phyloP scores from a whole-genome alignment of 2,329 filamentous ascomycete genomes.

The Pseudogymnoascus pannorum region DNA sequence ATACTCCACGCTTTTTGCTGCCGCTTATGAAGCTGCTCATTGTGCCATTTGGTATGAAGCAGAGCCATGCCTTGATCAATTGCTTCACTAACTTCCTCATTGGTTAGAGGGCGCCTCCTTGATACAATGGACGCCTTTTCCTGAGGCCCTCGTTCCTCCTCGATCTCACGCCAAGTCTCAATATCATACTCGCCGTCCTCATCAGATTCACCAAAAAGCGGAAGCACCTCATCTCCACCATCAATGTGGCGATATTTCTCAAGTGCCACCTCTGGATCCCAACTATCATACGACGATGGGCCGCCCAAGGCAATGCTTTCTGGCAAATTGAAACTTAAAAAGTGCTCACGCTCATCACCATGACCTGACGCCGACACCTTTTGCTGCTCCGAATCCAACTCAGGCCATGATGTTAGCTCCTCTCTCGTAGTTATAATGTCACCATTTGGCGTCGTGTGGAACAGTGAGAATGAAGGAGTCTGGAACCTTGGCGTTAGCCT shows the following conservation, averaged over 20 bases:
- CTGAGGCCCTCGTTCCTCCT: slow-evolving; percentile 38
- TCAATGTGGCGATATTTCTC: slow-evolving; percentile 35
- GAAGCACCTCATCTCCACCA: slow-evolving; percentile 38
- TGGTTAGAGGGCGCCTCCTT: slow-evolving; percentile 30
- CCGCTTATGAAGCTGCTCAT: slow-evolving; percentile 48
- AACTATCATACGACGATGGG: slow-evolving; percentile 14
- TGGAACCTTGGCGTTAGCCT: slow-evolving; percentile 20
- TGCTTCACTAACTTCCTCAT: slow-evolving; percentile 41
- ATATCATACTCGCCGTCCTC: slow-evolving; percentile 47
- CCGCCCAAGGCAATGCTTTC: slow-evolving; percentile 10
- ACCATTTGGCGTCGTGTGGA: slow-evolving; percentile 16
- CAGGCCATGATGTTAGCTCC: slow-evolving; percentile 26
- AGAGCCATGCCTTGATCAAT: slow-evolving; percentile 48
- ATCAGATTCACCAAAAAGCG: slow-evolving; percentile 48
- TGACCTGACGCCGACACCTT: neutral
- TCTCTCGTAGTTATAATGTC: slow-evolving; percentile 21
- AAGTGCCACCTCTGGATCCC: slow-evolving; percentile 23
- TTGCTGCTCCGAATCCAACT: slow-evolving; percentile 18
- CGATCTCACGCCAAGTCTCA: slow-evolving; percentile 54
- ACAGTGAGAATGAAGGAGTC: slow-evolving; percentile 29
- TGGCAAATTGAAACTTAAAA: slow-evolving; percentile 14
- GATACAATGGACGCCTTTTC: slow-evolving; percentile 29
- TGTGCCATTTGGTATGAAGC: slow-evolving; percentile 49
- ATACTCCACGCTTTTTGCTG: slow-evolving; percentile 49
- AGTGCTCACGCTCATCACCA: neutral